Conservation (phyloP, 1,284 basidiomycete species). For the Xanthoconium separans region DNA sequence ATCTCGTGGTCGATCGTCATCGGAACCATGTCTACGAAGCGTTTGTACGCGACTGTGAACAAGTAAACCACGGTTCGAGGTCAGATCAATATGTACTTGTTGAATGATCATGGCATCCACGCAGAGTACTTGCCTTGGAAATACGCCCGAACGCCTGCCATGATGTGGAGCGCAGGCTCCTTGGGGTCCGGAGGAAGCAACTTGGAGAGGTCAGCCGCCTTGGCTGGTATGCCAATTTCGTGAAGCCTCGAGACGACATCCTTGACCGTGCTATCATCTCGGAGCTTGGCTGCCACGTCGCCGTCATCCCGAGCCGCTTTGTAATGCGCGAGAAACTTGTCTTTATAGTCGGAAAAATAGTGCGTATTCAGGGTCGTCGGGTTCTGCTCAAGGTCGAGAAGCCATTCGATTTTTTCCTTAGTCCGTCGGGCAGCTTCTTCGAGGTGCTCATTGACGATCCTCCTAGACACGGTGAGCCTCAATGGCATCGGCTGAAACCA, state of each 20-base stretch:
- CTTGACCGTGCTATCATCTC: constrained; percentile 2
- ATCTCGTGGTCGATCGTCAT: constrained; percentile 64
- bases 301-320: constrained; percentile 38
- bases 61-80: not conserved
- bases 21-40: constrained; percentile 63
- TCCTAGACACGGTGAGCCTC: constrained; percentile 29
- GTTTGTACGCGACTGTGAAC: constrained; percentile 62
- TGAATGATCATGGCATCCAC: no score
- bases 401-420: constrained; percentile 45
- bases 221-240: constrained; percentile 44
- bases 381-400: constrained; percentile 50
- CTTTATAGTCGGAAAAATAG: constrained; percentile 55
- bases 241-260: constrained; percentile 43
- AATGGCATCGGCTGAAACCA: not conserved
- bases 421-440: constrained; percentile 42
- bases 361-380: constrained; percentile 61
- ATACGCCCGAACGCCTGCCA: constrained; percentile 71
- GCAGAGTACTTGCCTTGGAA: constrained; percentile 54
- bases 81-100: not conserved
- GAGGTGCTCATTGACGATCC: constrained; percentile 49
- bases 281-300: constrained; percentile 27
- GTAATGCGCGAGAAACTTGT: constrained; percentile 56
- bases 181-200: constrained; percentile 53
- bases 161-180: constrained; percentile 59
- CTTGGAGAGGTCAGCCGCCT: constrained; percentile 47